These are phyloP conservation scores for Lepidium sativum DNA, from an alignment of 345 rosid genomes.

Conservation along the genomic window DNA sequence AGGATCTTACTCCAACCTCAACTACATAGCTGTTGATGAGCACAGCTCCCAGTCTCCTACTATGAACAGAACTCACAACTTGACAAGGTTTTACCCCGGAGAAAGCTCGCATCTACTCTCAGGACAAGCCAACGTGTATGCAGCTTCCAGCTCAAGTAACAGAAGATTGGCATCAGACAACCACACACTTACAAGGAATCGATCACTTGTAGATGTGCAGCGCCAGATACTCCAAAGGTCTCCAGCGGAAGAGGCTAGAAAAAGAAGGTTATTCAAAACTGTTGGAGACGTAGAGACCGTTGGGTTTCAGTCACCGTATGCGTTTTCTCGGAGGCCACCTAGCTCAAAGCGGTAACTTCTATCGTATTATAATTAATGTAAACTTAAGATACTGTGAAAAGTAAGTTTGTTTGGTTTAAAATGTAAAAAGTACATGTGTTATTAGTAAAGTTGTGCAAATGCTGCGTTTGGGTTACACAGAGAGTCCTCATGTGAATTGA, in stretches of 20 bases:
- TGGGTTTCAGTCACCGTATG: slow-evolving; percentile 58
- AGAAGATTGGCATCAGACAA: slow-evolving; percentile 20
- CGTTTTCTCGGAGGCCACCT: slow-evolving; percentile 27
- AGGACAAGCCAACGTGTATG: slow-evolving; percentile 31
- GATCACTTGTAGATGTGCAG: slow-evolving; percentile 57
- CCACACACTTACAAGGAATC: slow-evolving; percentile 45
- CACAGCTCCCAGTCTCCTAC: slow-evolving; percentile 26
- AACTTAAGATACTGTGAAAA: background rate
- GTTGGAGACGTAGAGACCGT: slow-evolving; percentile 67
- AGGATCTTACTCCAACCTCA: slow-evolving; percentile 49
- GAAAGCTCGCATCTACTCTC: slow-evolving; percentile 26
- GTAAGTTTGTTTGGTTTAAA: slow-evolving; percentile 5
- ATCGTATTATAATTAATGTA: background rate
- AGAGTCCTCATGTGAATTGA: slow-evolving; percentile 6
- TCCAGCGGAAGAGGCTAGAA: slow-evolving; percentile 52
- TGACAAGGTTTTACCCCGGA: slow-evolving; percentile 49
- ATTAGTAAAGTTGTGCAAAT: slow-evolving; percentile 10
- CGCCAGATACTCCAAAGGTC: slow-evolving; percentile 54
- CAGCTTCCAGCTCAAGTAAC: slow-evolving; percentile 33
- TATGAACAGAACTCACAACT: slow-evolving; percentile 24
- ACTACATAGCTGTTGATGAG: slow-evolving; percentile 42
- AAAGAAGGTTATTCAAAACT: slow-evolving; percentile 52
- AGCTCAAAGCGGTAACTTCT: slow-evolving; percentile 25
- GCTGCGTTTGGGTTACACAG: slow-evolving; percentile 1
- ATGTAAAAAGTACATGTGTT: slow-evolving; percentile 4